Percentiles rank a stretch among this genome's conserved stretches.
phyloP scores from a whole-genome alignment of 345 rosid genomes.

The Aquilaria malaccensis region DNA sequence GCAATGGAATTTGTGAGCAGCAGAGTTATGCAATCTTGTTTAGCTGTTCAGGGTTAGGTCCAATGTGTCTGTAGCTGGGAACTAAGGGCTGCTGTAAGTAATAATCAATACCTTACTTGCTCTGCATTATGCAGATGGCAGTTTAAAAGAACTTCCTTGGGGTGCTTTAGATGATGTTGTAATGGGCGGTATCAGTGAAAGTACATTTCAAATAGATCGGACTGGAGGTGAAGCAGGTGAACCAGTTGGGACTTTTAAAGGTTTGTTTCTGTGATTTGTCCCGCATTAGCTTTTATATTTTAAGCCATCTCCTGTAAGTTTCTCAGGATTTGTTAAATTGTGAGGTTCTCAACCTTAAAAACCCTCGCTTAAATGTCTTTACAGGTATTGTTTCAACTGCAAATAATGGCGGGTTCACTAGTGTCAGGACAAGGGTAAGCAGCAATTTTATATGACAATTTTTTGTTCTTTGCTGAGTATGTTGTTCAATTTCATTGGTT shows the following conservation, averaged over 20 bases:
- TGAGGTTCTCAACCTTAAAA: slow-evolving; percentile 1
- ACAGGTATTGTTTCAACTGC: slow-evolving; percentile 84
- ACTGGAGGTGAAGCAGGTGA: slow-evolving; percentile 71
- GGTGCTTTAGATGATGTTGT: slow-evolving; percentile 97
- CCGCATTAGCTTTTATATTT: not conserved
- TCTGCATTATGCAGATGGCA: slow-evolving; percentile 36
- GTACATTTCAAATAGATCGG: slow-evolving; percentile 53
- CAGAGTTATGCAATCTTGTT: too few species aligned
- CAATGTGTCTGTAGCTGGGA: too few species aligned
- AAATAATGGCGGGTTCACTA: slow-evolving; percentile 91
- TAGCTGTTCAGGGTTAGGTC: too few species aligned
- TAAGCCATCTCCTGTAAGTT: slow-evolving; percentile 1
- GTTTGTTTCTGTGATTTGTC: slow-evolving; percentile 25
- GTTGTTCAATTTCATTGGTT: slow-evolving; percentile 1
- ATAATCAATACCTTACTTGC: too few species aligned
- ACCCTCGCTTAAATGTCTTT: not conserved
- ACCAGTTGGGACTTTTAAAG: slow-evolving; percentile 74
- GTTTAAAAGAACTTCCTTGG: slow-evolving; percentile 78
- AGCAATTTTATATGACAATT: slow-evolving; percentile 8
- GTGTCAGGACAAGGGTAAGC: slow-evolving; percentile 76
- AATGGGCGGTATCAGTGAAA: slow-evolving; percentile 96
- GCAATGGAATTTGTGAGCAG: too few species aligned
- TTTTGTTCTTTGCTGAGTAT: slow-evolving; percentile 1
- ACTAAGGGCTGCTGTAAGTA: too few species aligned
- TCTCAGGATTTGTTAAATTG: not conserved